These are phyloP conservation scores for Epichloe aotearoae DNA, from an alignment of 2,329 filamentous ascomycete species.

Conservation along the genomic window DNA sequence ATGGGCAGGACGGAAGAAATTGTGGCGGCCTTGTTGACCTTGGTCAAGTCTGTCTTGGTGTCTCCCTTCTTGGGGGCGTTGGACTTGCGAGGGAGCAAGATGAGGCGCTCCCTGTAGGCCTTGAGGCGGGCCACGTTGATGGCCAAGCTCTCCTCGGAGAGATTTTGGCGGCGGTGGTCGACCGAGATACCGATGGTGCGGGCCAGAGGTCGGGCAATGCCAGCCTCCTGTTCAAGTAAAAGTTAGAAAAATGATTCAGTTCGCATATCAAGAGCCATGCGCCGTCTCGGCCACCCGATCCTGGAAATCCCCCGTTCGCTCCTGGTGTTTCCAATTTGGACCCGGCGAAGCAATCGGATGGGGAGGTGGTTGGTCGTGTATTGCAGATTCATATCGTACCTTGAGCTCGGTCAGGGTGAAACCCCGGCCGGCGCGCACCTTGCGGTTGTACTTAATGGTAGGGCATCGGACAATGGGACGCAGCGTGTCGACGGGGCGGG, in stretches of 20 bases:
- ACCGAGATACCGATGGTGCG: conserved; percentile 95
- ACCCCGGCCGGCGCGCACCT: conserved; percentile 88
- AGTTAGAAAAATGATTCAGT: conserved; percentile 18
- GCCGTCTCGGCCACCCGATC: neutral
- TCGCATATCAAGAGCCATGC: neutral
- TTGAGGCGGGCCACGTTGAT: conserved; percentile 95
- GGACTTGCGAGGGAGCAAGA: conserved; percentile 92
- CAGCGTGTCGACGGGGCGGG: conserved; percentile 93
- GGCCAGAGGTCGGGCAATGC: conserved; percentile 86
- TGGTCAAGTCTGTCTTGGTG: conserved; percentile 67
- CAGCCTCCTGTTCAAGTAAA: conserved; percentile 60
- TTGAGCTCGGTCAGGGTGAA: conserved; percentile 97
- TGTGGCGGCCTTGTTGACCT: conserved; percentile 43
- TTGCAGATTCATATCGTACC: conserved; percentile 40
- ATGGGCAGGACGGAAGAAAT: conserved; percentile 54
- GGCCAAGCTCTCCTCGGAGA: conserved; percentile 87
- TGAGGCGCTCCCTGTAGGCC: conserved; percentile 91
- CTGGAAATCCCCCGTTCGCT: neutral
- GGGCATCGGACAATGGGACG: conserved; percentile 95
- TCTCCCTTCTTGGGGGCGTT: conserved; percentile 92
- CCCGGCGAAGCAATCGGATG: neutral
- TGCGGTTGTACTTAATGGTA: conserved; percentile 98
- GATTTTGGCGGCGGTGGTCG: conserved; percentile 93
- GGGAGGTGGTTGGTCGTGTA: neutral
- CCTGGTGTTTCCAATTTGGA: neutral